These are phyloP conservation scores for Amphirosellinia nigrospora DNA, from an alignment of 495 filamentous ascomycete species.

Conservation along the genomic window DNA sequence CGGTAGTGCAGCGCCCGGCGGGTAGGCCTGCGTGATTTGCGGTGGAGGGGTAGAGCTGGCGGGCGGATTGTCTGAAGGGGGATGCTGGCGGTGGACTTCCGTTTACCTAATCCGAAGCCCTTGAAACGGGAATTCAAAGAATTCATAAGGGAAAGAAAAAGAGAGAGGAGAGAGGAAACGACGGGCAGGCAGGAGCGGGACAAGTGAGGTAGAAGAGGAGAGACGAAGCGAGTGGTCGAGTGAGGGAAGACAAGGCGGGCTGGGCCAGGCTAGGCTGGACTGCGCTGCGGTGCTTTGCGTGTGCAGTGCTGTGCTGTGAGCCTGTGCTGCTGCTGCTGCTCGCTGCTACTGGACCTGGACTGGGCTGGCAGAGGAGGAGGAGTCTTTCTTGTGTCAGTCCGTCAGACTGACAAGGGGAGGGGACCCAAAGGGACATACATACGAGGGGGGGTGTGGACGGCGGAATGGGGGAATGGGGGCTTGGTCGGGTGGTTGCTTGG, in stretches of 20 bases:
- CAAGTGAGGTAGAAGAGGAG: slow-evolving; percentile 26
- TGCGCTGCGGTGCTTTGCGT: slow-evolving; percentile 4
- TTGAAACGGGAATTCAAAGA: slow-evolving; percentile 67
- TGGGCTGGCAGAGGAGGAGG: slow-evolving; percentile 7
- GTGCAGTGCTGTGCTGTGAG: slow-evolving; percentile 5
- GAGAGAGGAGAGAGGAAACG: slow-evolving; percentile 31
- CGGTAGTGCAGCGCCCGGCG: slow-evolving; percentile 37
- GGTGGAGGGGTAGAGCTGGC: slow-evolving; percentile 47
- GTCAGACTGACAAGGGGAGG: slow-evolving; percentile 21
- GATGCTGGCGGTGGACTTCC: slow-evolving; percentile 58
- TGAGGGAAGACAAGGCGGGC: slow-evolving; percentile 25
- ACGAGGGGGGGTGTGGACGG: slow-evolving; percentile 10
- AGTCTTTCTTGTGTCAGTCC: slow-evolving; percentile 13
- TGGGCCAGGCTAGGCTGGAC: slow-evolving; percentile 35
- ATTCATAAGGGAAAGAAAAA: slow-evolving; percentile 58
- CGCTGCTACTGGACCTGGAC: no score
- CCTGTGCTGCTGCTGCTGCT: slow-evolving; percentile 9
- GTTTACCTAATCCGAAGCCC: slow-evolving; percentile 64
- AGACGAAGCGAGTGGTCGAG: slow-evolving; percentile 14
- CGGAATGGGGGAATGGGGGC: slow-evolving; percentile 16
- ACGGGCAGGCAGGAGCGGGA: slow-evolving; percentile 26
- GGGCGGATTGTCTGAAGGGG: slow-evolving; percentile 47
- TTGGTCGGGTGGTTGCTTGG: slow-evolving; percentile 25
- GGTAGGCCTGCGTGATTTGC: slow-evolving; percentile 52
- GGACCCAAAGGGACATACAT: slow-evolving; percentile 17